Percentiles rank a stretch among this genome's conserved stretches.
Evolutionary conservation across 306 rosid genomes (phyloP).

Genomic region (Vachellia collinsii): DNA sequence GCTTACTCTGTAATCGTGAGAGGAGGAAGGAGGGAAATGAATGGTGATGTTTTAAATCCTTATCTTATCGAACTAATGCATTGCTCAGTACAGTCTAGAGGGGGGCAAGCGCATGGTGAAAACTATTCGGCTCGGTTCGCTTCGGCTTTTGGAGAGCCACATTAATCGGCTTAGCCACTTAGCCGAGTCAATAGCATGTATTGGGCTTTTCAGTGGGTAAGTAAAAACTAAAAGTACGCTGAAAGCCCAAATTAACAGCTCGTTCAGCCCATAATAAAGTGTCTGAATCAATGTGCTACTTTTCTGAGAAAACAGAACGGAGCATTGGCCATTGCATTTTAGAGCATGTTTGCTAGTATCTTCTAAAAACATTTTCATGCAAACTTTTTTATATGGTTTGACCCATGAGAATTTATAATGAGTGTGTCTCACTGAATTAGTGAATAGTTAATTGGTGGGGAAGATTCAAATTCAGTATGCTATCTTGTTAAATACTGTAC

Average conservation of each 20-base stretch:
- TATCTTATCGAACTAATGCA: conserved; percentile 51
- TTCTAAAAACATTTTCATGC: too few species aligned
- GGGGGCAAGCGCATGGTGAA: conserved; percentile 29
- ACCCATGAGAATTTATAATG: too few species aligned
- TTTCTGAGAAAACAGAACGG: not conserved
- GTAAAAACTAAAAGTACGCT: not conserved
- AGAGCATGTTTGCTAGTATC: too few species aligned
- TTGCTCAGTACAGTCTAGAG: not conserved
- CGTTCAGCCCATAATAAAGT: not conserved
- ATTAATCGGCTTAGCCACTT: conserved; percentile 3
- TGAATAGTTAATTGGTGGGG: too few species aligned
- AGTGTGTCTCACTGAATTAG: too few species aligned
- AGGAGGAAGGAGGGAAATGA: conserved; percentile 66
- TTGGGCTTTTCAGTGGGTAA: not conserved
- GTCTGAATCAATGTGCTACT: not conserved
- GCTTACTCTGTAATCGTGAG: conserved; percentile 13
- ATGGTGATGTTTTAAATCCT: conserved; percentile 87
- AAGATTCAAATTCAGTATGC: too few species aligned
- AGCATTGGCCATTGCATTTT: too few species aligned
- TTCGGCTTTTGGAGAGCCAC: not conserved
- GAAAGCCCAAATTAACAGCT: not conserved
- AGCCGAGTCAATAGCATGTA: not conserved
- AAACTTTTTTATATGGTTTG: too few species aligned
- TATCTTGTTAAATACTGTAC: too few species aligned
- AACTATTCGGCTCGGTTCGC: conserved; percentile 30